Conservation (phyloP, 2,329 filamentous ascomycete genomes). For the Cytospora paraplurivora region DNA sequence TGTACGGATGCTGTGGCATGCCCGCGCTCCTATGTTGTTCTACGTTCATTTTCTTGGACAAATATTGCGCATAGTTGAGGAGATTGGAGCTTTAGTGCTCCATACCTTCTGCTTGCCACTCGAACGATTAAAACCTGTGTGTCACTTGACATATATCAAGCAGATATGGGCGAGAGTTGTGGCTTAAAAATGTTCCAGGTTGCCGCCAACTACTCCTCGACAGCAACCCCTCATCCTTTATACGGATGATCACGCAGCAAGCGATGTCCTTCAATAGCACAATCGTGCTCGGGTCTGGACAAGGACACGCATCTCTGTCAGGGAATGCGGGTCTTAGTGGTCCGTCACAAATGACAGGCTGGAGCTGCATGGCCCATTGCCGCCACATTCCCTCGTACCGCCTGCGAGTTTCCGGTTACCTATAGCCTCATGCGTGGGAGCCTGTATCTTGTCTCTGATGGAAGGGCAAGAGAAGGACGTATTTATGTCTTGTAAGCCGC, state of each 20-base stretch:
- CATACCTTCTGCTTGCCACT: neutral
- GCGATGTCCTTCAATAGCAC: neutral
- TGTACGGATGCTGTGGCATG: neutral
- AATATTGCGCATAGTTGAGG: neutral
- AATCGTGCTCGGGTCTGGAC: neutral
- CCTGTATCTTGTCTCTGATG: neutral
- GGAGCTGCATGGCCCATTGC: constrained; percentile 13
- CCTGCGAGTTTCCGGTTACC: neutral
- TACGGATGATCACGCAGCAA: neutral
- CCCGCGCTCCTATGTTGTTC: neutral
- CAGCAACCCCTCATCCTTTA: neutral
- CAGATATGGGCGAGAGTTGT: neutral
- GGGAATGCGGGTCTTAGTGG: constrained; percentile 17
- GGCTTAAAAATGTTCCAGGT: neutral
- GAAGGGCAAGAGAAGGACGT: neutral
- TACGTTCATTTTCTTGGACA: neutral
- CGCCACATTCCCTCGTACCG: constrained; percentile 14
- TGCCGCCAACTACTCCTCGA: neutral
- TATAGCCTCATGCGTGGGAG: neutral
- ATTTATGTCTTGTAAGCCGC: neutral
- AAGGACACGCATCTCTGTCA: neutral
- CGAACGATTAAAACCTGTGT: neutral
- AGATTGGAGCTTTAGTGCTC: neutral
- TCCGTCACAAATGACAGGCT: constrained; percentile 29
- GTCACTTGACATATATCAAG: neutral